Evolutionary conservation across 192 early-diverging fungal genomes (phyloP), one percentile per base, ranked within the genome.

Genomic region (Coemansia sp.): DNA sequence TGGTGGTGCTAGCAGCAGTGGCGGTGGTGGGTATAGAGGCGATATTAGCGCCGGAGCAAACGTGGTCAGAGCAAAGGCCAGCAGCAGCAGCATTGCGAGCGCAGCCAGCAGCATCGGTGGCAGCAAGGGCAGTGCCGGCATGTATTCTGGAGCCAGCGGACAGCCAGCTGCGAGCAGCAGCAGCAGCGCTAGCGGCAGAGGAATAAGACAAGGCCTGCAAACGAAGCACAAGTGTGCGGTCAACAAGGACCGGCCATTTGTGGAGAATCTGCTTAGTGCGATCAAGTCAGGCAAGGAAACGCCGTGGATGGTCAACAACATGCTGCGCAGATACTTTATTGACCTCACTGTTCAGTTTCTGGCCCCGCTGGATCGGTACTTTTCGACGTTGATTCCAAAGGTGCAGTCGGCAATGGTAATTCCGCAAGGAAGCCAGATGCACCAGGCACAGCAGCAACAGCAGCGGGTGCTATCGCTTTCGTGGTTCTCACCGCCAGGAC

Each of bases 321-420:
- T 91, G 71, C 78, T 99, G 47, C 85, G 97, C 23, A 84, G 94
- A 56, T 89, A 99, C 74, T 98, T 98, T 87, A 86, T 92, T 16
- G 95, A 97, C 53, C 75, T 99, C 49, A 95, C 96, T 0, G 94
- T 95, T 68, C 87, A 92, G 80, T 97, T 99, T 68, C 76, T 99
- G 67, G 93, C 92, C 32, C 97, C 97, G n/a, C 80, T 99, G 59
- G 94, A 98, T 69, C 88, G 93, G 13, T 94, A 98, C 72, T 99
- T 96, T 77, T 88, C 91, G 67, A 91, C 92, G 4, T 74, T 97
- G 60, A 87, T 99, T 52, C 92, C 95, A 3, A 86, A 87, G 45
- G 86, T 84, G 37, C 83, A 71, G 49, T 78, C 81, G 45, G 59
- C 81, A 1, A 71, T 68, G 18, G 72, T 64, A 45, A 70, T 78